Evolutionary conservation across 345 rosid species (phyloP).

Genomic region (Carallia pectinifolia): DNA sequence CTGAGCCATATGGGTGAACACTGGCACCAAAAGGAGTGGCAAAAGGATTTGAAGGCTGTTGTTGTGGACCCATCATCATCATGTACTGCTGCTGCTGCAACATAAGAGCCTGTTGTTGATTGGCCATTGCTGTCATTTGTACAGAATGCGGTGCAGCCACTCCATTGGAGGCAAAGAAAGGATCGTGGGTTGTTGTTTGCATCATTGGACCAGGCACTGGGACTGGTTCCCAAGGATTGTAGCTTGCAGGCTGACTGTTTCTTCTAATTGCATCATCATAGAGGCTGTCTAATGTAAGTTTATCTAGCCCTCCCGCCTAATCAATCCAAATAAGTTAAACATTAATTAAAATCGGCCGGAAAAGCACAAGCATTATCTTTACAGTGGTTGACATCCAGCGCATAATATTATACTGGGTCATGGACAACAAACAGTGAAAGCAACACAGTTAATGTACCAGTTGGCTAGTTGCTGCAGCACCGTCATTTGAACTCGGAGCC

Average conservation of each 20-base stretch:
- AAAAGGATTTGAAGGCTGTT: slow-evolving; percentile 6
- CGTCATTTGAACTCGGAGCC: slow-evolving; percentile 28
- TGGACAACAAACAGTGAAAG: background rate
- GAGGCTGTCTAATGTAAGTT: slow-evolving; percentile 23
- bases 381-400: background rate
- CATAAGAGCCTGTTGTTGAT: slow-evolving; percentile 15
- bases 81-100: slow-evolving; percentile 11
- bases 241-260: slow-evolving; percentile 4
- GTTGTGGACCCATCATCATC: background rate
- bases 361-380: too few species aligned
- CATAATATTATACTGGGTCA: background rate
- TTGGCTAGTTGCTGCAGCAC: slow-evolving; percentile 15
- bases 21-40: slow-evolving; percentile 23
- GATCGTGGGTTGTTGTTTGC: slow-evolving; percentile 8
- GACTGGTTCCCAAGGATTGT: slow-evolving; percentile 5
- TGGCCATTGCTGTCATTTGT: slow-evolving; percentile 4
- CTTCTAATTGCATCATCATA: slow-evolving; percentile 22
- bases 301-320: slow-evolving; percentile 37
- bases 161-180: slow-evolving; percentile 6
- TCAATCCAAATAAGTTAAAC: background rate
- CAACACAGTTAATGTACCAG: slow-evolving; percentile 21
- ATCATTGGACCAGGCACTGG: background rate
- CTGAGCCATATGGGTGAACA: slow-evolving; percentile 51
- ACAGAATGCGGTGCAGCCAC: background rate
- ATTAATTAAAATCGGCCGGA: background rate